Percentiles rank a stretch among this genome's conserved stretches.
phyloP scores from a whole-genome alignment of 2,329 filamentous ascomycete species.

The Domatiomyces globalis region DNA sequence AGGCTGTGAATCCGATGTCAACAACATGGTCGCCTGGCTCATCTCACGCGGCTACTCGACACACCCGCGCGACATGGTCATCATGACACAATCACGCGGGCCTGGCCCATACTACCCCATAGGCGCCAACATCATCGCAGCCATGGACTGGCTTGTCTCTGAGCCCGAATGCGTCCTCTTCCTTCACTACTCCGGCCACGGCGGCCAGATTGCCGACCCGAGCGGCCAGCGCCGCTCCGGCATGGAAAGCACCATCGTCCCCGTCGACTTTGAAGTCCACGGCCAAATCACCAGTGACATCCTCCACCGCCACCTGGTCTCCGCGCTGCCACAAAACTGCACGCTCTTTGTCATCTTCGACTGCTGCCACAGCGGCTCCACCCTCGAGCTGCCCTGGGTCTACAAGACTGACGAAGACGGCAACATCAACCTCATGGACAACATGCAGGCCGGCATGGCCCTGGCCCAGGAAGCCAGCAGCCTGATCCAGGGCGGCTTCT shows the following conservation, averaged over 20 bases:
- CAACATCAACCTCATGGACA: constrained; percentile 42
- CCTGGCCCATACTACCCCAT: constrained; percentile 24
- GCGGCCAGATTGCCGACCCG: constrained; percentile 37
- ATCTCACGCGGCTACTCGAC: constrained; percentile 32
- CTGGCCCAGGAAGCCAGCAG: constrained; percentile 37
- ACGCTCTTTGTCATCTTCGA: constrained; percentile 34
- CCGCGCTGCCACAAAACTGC: constrained; percentile 31
- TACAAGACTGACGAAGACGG: constrained; percentile 44
- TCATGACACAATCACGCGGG: constrained; percentile 27
- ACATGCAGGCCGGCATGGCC: constrained; percentile 37
- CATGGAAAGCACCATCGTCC: constrained; percentile 40
- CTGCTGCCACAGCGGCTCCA: constrained; percentile 48
- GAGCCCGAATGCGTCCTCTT: constrained; percentile 24
- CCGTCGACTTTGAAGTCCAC: constrained; percentile 37
- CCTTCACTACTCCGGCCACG: constrained; percentile 47
- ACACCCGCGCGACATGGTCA: constrained; percentile 30
- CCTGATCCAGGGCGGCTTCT: constrained; percentile 38
- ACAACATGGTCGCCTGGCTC: constrained; percentile 34
- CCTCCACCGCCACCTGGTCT: constrained; percentile 14
- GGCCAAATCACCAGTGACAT: constrained; percentile 41
- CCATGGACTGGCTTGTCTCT: constrained; percentile 44
- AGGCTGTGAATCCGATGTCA: constrained; percentile 38
- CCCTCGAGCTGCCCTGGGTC: constrained; percentile 44
- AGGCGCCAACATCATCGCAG: constrained; percentile 35
- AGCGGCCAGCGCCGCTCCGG: constrained; percentile 9